Conservation (phyloP, 164 flowering plant species). For the Dillenia suffruticosa region DNA sequence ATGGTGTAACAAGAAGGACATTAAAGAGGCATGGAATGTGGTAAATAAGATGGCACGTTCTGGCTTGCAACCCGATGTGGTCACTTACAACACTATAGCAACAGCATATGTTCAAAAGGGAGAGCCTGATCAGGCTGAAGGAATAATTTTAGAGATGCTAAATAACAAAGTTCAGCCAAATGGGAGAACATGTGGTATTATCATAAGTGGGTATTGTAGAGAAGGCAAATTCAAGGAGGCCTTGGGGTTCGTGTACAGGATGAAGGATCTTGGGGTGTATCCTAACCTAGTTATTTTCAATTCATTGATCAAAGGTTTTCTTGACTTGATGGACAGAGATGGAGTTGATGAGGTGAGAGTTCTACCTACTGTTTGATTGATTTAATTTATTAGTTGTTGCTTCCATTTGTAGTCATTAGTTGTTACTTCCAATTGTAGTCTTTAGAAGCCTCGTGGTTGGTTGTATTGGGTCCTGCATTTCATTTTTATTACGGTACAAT, state of each 20-base stretch:
- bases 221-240: slow-evolving; percentile 47
- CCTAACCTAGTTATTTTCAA: slow-evolving; percentile 86
- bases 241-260: slow-evolving; percentile 41
- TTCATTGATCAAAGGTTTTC: slow-evolving; percentile 75
- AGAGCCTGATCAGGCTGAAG: slow-evolving; percentile 59
- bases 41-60: slow-evolving; percentile 59
- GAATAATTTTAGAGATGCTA: slow-evolving; percentile 59
- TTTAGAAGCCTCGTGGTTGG: no score
- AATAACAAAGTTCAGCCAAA: slow-evolving; percentile 54
- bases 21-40: slow-evolving; percentile 71
- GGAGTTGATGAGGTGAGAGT: slow-evolving; percentile 57
- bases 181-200: slow-evolving; percentile 77
- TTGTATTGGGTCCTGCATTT: no score
- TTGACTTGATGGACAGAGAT: slow-evolving; percentile 46
- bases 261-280: slow-evolving; percentile 58
- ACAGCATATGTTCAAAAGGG: slow-evolving; percentile 72
- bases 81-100: slow-evolving; percentile 81
- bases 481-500: no score
- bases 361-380: background rate
- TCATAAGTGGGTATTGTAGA: slow-evolving; percentile 55
- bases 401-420: no score
- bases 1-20: slow-evolving; percentile 73
- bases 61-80: slow-evolving; percentile 79
- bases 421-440: no score
- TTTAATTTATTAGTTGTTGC: background rate